Evolutionary conservation across 768 basidiomycete species (phyloP).

Genomic region (Pisolithus orientalis): DNA sequence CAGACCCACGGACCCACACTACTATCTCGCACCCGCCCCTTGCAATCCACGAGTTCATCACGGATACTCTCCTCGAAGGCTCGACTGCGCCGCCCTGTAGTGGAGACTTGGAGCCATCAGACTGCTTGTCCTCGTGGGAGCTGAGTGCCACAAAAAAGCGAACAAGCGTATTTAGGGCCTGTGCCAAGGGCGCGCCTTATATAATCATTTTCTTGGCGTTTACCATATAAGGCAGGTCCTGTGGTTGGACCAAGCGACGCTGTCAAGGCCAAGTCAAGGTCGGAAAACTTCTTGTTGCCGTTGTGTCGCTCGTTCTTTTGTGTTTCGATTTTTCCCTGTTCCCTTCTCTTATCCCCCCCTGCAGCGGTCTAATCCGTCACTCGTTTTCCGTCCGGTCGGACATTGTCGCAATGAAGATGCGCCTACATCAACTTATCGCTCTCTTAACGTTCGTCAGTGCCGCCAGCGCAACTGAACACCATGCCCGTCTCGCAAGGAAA

Average conservation of each 20-base stretch:
- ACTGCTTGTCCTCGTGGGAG: too few species aligned
- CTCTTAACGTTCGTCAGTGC: constrained; percentile 38
- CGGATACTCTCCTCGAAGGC: too few species aligned
- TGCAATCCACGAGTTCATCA: too few species aligned
- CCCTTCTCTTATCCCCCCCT: background rate
- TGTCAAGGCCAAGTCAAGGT: background rate
- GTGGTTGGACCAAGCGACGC: background rate
- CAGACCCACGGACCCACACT: too few species aligned
- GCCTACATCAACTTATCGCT: constrained; percentile 36
- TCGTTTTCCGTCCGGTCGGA: constrained; percentile 9
- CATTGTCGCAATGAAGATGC: constrained; percentile 29
- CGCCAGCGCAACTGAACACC: constrained; percentile 34
- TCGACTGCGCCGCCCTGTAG: too few species aligned
- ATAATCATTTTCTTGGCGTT: background rate
- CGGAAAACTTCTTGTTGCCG: background rate
- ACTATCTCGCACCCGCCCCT: too few species aligned
- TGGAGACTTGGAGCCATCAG: too few species aligned
- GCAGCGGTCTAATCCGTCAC: background rate
- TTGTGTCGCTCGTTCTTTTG: background rate
- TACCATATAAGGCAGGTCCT: constrained; percentile 1
- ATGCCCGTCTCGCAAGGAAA: constrained; percentile 34
- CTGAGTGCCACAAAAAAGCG: too few species aligned
- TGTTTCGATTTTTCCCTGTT: background rate
- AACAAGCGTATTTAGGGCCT: too few species aligned
- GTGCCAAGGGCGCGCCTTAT: too few species aligned